Conservation (phyloP, 2,329 filamentous ascomycete genomes). For the Incumbomyces lentus region DNA sequence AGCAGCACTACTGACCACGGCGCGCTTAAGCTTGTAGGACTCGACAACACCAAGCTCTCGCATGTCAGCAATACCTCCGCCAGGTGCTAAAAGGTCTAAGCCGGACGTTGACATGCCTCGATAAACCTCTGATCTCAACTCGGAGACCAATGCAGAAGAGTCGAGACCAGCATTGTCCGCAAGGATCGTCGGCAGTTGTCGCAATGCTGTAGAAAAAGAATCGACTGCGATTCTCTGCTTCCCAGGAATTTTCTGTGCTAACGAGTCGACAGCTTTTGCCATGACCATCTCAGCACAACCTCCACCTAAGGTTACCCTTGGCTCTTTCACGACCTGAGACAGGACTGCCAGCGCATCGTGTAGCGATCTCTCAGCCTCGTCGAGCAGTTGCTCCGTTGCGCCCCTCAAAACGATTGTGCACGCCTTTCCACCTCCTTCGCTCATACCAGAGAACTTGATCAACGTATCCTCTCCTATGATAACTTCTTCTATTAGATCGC, state of each 20-base stretch:
- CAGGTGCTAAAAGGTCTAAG: constrained; percentile 76
- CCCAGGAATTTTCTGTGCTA: constrained; percentile 85
- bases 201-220: constrained; percentile 75
- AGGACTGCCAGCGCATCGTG: constrained; percentile 94
- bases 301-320: constrained; percentile 84
- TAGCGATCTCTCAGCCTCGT: constrained; percentile 90
- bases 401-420: constrained; percentile 95
- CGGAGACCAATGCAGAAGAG: constrained; percentile 83
- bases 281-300: constrained; percentile 98
- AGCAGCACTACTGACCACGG: constrained; percentile 91
- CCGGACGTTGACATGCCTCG: constrained; percentile 88
- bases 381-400: constrained; percentile 90
- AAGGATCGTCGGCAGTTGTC: constrained; percentile 90
- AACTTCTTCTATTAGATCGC: constrained; percentile 91
- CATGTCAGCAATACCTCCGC: constrained; percentile 92
- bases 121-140: constrained; percentile 88
- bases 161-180: constrained; percentile 96
- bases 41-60: constrained; percentile 88
- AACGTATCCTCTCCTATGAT: constrained; percentile 97
- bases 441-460: constrained; percentile 94
- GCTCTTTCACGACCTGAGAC: constrained; percentile 91
- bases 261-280: constrained; percentile 93
- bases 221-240: constrained; percentile 94
- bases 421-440: constrained; percentile 80
- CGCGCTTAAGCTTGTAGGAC: constrained; percentile 96